Evolutionary conservation across 768 basidiomycete species (phyloP), one percentile per base, ranked within the genome.

Genomic region (Mycena epipterygia): DNA sequence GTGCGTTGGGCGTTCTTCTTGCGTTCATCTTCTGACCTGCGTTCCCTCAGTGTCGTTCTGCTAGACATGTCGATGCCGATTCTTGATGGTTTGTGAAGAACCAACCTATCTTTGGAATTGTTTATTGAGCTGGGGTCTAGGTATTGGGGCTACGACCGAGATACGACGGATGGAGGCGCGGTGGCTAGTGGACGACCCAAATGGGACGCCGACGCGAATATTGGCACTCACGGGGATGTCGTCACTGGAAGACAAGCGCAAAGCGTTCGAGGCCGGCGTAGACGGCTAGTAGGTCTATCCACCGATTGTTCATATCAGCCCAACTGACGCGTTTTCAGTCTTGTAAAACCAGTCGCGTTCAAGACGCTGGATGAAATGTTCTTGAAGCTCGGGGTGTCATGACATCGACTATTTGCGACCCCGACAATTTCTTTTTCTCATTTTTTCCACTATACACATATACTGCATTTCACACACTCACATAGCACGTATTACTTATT

Each of bases 291-390:
- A 77, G 73, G 95, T 90, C n/a, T 11, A 23, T 51, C 35, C n/a
- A 29, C 19, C 30, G 39, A 41, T 55, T 32, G 30, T 52, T 48
- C 58, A 63, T 42, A 33, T 41, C 49, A 61, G 37, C 37, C 32
- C 63, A 68, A 33, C 74, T 33, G 23, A 60, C 46, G 8, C 39
- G 46, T 48, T 74, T 71, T 0, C 71, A 97, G 96, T 76, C 88
- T 97, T 23, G 95, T 98, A 66, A 98, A 98, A 80, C 97, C 97
- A 14, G 95, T 98, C 23, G 94, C 94, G n/a, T 94, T 98, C 83
- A 95, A 93, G 77, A 95, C 92, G 19, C 81, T 98, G 23, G 93
- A 96, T 64, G 89, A 91, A 73, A 93, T 94, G 89, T 94, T 95
- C 77, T 86, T 87, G 64, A 92, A 89, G 80, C 84, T 95, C 48